Base-by-base conservation (phyloP, 2,329 filamentous ascomycete species). In the Fusarium sp. region DNA sequence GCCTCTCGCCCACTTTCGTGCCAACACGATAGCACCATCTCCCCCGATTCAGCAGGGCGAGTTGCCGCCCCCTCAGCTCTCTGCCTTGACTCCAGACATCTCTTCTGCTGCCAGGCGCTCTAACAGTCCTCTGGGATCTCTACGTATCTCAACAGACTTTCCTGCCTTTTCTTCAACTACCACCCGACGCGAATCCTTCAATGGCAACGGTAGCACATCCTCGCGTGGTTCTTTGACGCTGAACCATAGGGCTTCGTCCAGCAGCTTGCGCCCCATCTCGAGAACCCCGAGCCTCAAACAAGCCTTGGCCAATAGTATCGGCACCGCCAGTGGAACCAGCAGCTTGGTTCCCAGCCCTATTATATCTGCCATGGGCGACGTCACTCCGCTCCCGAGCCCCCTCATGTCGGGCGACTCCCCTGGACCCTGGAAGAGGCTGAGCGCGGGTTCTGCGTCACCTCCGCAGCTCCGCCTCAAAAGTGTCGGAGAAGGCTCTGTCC, bases 351-450 rank as follows among this genome's bases (percentile, higher is more conserved):
- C 91, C 6, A 93, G 91, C 61, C 91, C 91, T 4, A 86, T 91
- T 69, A 87, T 93, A 59, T 86, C 89, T 64, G 91, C 91, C 49
- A 90, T 93, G 88, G 89, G 89, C 66, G 90, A 93, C 77, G 82
- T 96, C 67, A 95, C 92, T 4, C 92, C 92, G 60, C 81, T 96
- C 33, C 92, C 92, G 3, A 95, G 92, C 20, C 92, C 92, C 4
- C 83, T 94, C 49, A 84, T 91, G 73, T 84, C 84, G 4, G 83
- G 82, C 68, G 88, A 90, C 73, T 91, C 90, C 1, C 87, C 89
- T 11, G 88, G 89, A 25, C 88, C 89, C 20, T 89, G 90, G 90
- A 88, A 84, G 77, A 83, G 82, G 76, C 78, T 89, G 61, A 78
- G 78, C 59, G 78, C 81, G 31, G 81, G 83, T 53, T 83, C 83